Percentiles rank a stretch among this genome's conserved stretches.
Evolutionary conservation across 352 stramenopile species (phyloP).

Genomic region (Saprolegnia parasitica): DNA sequence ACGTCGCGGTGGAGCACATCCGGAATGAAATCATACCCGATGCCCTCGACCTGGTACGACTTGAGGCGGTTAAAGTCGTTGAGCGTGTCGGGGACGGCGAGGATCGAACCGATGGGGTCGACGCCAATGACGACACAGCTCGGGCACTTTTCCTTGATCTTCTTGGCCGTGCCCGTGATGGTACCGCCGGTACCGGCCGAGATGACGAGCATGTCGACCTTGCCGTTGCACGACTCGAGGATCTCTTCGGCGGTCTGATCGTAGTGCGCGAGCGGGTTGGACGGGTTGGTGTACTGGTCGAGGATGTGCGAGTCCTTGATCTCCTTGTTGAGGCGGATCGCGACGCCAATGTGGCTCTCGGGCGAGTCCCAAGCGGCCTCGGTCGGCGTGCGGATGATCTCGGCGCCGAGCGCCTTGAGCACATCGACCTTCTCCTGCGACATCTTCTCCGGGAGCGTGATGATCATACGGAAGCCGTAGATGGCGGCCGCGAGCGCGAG

Average conservation of each 20-base stretch:
- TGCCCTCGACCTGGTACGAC: slow-evolving; percentile 94
- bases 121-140: slow-evolving; percentile 82
- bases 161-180: slow-evolving; percentile 89
- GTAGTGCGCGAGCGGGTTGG: slow-evolving; percentile 95
- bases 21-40: slow-evolving; percentile 97
- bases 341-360: slow-evolving; percentile 93
- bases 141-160: slow-evolving; percentile 92
- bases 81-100: slow-evolving; percentile 88
- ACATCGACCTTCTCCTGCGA: slow-evolving; percentile 95
- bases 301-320: slow-evolving; percentile 95
- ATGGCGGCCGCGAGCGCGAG: slow-evolving; percentile 94
- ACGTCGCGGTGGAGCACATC: slow-evolving; percentile 91
- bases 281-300: slow-evolving; percentile 95
- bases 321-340: slow-evolving; percentile 88
- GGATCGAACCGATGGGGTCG: slow-evolving; percentile 90
- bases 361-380: slow-evolving; percentile 94
- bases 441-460: slow-evolving; percentile 95
- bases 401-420: slow-evolving; percentile 92
- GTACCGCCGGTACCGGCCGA: slow-evolving; percentile 94
- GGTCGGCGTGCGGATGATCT: slow-evolving; percentile 95
- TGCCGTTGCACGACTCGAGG: slow-evolving; percentile 85
- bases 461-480: slow-evolving; percentile 95
- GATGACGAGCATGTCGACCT: slow-evolving; percentile 94
- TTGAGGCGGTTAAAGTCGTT: slow-evolving; percentile 91
- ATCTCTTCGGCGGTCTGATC: slow-evolving; percentile 95